Evolutionary conservation across 2,329 filamentous ascomycete genomes (phyloP).

Genomic region (Corniculantispora saksenae): DNA sequence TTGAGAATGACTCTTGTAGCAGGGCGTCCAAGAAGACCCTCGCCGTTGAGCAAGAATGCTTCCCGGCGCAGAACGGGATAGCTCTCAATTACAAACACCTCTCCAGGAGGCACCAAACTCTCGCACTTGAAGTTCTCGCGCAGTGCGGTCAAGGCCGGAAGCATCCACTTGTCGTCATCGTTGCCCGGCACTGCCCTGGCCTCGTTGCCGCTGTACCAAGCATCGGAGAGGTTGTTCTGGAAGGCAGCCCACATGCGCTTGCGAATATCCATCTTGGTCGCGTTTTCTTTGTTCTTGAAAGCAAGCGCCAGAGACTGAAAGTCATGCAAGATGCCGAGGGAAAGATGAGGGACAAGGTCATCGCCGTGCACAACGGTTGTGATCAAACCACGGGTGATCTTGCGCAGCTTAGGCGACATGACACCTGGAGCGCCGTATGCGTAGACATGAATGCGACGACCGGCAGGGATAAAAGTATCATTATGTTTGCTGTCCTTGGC

Average conservation of each 20-base stretch:
- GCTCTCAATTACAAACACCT: constrained; percentile 73
- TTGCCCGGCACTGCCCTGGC: constrained; percentile 36
- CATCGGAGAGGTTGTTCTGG: constrained; percentile 60
- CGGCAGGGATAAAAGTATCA: constrained; percentile 59
- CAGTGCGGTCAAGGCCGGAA: constrained; percentile 65
- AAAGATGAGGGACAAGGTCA: constrained; percentile 73
- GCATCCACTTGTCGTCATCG: constrained; percentile 69
- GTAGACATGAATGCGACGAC: constrained; percentile 75
- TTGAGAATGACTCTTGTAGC: constrained; percentile 69
- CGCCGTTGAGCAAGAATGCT: constrained; percentile 53
- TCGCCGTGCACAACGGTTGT: constrained; percentile 73
- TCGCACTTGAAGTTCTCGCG: constrained; percentile 67
- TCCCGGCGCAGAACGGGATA: constrained; percentile 67
- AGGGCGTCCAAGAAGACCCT: constrained; percentile 60
- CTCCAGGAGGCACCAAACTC: constrained; percentile 73
- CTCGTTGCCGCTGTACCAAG: constrained; percentile 53
- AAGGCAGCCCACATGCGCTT: constrained; percentile 67
- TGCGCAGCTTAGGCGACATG: constrained; percentile 68
- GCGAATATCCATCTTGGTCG: constrained; percentile 67
- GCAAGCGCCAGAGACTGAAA: constrained; percentile 71
- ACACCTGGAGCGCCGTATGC: constrained; percentile 75
- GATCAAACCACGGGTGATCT: constrained; percentile 71
- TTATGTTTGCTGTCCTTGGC: constrained; percentile 28
- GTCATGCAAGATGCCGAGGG: constrained; percentile 72
- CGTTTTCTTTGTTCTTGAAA: constrained; percentile 70